Evolutionary conservation across 768 basidiomycete species (phyloP).

Genomic region (Termitomyces sp.): DNA sequence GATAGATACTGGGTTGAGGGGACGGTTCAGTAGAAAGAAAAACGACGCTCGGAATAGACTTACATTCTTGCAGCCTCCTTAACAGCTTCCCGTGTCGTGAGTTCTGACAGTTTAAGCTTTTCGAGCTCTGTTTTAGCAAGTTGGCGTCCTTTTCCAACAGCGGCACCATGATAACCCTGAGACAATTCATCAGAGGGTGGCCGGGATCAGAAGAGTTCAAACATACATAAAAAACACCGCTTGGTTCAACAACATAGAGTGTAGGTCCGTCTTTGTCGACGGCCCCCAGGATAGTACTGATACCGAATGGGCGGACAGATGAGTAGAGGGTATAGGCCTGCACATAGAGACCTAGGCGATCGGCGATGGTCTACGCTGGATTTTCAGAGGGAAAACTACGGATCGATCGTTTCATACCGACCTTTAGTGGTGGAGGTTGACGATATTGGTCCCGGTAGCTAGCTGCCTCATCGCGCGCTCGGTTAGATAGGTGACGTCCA

Average conservation of each 20-base stretch:
- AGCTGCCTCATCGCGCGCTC: slow-evolving; percentile 80
- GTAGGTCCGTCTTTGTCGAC: slow-evolving; percentile 86
- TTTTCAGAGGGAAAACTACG: neutral
- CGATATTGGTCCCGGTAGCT: slow-evolving; percentile 72
- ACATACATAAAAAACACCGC: slow-evolving; percentile 85
- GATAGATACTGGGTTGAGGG: slow-evolving; percentile 70
- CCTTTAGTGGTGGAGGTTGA: slow-evolving; percentile 77
- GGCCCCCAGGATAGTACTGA: slow-evolving; percentile 87
- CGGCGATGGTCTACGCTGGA: slow-evolving; percentile 37
- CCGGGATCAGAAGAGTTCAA: neutral
- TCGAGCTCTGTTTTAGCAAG: slow-evolving; percentile 98
- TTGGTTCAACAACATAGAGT: slow-evolving; percentile 91
- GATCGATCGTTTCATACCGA: slow-evolving; percentile 18
- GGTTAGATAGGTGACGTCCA: slow-evolving; percentile 81
- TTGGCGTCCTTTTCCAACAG: slow-evolving; percentile 98
- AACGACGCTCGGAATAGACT: slow-evolving; percentile 24
- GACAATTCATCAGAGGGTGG: neutral
- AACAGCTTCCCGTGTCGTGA: slow-evolving; percentile 83
- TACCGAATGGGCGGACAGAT: slow-evolving; percentile 95
- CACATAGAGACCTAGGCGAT: slow-evolving; percentile 84
- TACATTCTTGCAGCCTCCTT: slow-evolving; percentile 95
- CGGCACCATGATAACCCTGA: slow-evolving; percentile 92
- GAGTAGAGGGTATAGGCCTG: slow-evolving; percentile 98
- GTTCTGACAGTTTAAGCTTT: slow-evolving; percentile 83
- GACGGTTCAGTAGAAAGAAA: neutral